These are phyloP conservation scores for Cadophora malorum DNA, from an alignment of 2,329 filamentous ascomycete genomes.

Conservation along the genomic window DNA sequence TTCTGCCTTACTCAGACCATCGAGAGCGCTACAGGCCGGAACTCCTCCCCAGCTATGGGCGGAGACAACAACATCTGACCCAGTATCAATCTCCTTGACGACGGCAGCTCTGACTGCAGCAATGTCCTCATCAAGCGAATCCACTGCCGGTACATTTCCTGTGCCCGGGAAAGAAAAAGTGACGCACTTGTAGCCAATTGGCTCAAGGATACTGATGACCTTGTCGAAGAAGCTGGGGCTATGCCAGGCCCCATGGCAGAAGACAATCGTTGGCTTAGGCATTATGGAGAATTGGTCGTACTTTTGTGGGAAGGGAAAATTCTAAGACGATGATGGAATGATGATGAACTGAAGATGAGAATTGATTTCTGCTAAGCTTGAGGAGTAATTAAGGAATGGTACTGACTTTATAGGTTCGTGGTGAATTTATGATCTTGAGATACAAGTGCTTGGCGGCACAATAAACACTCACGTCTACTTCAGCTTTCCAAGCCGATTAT, in stretches of 20 bases:
- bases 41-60: slow-evolving; percentile 50
- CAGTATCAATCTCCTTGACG: slow-evolving; percentile 38
- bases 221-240: slow-evolving; percentile 27
- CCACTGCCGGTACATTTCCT: slow-evolving; percentile 24
- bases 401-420: background rate
- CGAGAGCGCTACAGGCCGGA: slow-evolving; percentile 44
- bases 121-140: slow-evolving; percentile 32
- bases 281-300: slow-evolving; percentile 11
- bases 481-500: no score
- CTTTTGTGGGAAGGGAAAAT: background rate
- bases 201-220: slow-evolving; percentile 31
- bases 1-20: slow-evolving; percentile 48
- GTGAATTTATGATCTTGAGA: background rate
- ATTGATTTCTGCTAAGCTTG: background rate
- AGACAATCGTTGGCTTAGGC: slow-evolving; percentile 31
- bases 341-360: no score
- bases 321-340: background rate
- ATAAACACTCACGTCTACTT: no score
- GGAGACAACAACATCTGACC: slow-evolving; percentile 48
- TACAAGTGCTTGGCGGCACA: background rate
- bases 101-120: slow-evolving; percentile 29
- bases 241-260: slow-evolving; percentile 36
- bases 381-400: background rate
- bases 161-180: slow-evolving; percentile 30
- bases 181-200: slow-evolving; percentile 33